These are phyloP conservation scores for Yamadazyma songkhlaensis DNA, from an alignment of 1,139 yeast species.

Conservation along the genomic window DNA sequence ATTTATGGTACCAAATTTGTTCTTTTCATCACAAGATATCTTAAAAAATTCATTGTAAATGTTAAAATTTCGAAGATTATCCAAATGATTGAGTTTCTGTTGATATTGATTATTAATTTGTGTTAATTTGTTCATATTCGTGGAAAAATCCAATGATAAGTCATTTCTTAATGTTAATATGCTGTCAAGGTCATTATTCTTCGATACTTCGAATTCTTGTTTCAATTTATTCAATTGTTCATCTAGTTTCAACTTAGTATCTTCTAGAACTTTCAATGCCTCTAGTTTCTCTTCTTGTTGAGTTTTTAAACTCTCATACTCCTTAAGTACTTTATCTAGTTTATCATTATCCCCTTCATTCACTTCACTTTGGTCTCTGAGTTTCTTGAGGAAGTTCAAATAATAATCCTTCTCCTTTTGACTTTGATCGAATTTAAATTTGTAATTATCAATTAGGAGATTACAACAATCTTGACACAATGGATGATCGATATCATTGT, in stretches of 20 bases:
- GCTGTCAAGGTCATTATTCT: conserved; percentile 39
- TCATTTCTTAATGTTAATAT: conserved; percentile 49
- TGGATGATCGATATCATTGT: conserved; percentile 83
- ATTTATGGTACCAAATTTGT: conserved; percentile 84
- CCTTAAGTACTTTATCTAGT: conserved; percentile 38
- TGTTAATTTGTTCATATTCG: conserved; percentile 51
- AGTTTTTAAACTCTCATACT: conserved; percentile 32
- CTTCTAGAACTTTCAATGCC: conserved; percentile 47
- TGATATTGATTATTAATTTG: conserved; percentile 63
- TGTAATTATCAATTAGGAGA: conserved; percentile 62
- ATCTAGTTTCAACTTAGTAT: conserved; percentile 36
- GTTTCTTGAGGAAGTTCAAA: conserved; percentile 63
- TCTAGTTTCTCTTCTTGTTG: conserved; percentile 35
- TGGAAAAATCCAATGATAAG: conserved; percentile 47
- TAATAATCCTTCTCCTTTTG: conserved; percentile 80
- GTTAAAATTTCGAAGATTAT: conserved; percentile 68
- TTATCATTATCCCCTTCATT: conserved; percentile 26
- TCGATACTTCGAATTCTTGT: conserved; percentile 36
- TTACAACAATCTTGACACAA: conserved; percentile 85
- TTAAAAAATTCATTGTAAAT: conserved; percentile 80
- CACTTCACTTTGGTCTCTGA: conserved; percentile 48
- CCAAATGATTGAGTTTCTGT: conserved; percentile 60
- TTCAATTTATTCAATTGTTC: conserved; percentile 35
- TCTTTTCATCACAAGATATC: conserved; percentile 65
- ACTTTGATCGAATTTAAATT: conserved; percentile 67